Evolutionary conservation across 495 filamentous ascomycete species (phyloP), one percentile per base, ranked within the genome.

Genomic region (Thermochaetoides thermophila): DNA sequence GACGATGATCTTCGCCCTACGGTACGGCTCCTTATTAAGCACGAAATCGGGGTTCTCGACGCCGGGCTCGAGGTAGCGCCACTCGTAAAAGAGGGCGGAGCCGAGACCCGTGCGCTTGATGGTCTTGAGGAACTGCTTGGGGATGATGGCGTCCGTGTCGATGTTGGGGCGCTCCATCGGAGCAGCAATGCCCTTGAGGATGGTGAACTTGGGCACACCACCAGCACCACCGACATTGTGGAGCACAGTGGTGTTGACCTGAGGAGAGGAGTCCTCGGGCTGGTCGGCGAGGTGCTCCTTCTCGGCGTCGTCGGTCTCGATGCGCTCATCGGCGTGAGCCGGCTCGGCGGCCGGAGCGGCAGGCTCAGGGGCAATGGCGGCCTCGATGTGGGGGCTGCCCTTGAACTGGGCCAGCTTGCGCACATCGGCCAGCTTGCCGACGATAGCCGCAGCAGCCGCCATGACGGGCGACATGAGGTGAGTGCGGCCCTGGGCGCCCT

Each of bases 41-140:
- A 95, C 55, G 52, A 96, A 97, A 30, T 81, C 69, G 2, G 73
- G 66, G 51, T 81, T 80, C 40, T 87, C 80, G 13, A 64, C 53
- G 35, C 78, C 79, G 37, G 86, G 76, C 2, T 63, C 55, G 31
- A 79, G 68, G 59, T 66, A 92, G 29, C 89, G 80, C 53, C 79
- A 73, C 43, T 75, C 76, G 54, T 80, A 71, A 65, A 97, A 97
- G 36, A 91, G 72, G 26, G 86, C 89, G 12, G 66, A 66, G 34
- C 85, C 85, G 11, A 97, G 76, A 34, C 89, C 89, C 4, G 89
- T 93, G 26, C 89, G 81, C 69, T 97, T 96, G 61, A 97, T 97
- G 25, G 89, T 97, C 65, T 97, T 97, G 33, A 97, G 68, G 69
- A 96, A 97, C 56, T 97, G 89, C 55, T 97, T 97, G 39, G 89